Evolutionary conservation across 1,284 basidiomycete genomes (phyloP).

Genomic region (Schizophyllum amplum): DNA sequence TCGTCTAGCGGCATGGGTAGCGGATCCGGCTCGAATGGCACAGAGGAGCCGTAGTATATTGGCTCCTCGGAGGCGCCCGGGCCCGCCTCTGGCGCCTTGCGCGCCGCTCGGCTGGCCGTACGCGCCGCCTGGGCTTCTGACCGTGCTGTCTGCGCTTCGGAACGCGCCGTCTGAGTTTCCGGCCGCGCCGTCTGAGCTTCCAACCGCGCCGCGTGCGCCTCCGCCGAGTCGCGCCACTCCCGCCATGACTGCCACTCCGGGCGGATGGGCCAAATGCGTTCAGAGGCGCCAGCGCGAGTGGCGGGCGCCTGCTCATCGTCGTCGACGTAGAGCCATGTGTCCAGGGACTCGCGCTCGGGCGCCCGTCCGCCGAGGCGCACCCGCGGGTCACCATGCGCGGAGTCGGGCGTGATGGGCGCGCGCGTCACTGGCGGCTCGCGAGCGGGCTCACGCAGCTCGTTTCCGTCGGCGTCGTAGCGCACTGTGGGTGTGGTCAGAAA

Average conservation of each 20-base stretch:
- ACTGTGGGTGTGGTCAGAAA: not conserved
- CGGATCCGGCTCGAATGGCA: conserved; percentile 30
- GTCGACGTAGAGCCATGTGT: not conserved
- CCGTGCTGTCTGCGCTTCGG: too few species aligned
- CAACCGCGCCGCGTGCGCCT: too few species aligned
- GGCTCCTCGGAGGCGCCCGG: not conserved
- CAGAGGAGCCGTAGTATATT: conserved; percentile 12
- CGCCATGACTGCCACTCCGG: not conserved
- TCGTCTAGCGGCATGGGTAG: conserved; percentile 43
- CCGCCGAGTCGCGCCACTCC: too few species aligned
- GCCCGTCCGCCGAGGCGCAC: not conserved
- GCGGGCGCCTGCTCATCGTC: not conserved
- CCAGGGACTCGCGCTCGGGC: not conserved
- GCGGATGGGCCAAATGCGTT: not conserved
- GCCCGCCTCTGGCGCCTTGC: not conserved
- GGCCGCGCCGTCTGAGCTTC: too few species aligned
- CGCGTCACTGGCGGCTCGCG: not conserved
- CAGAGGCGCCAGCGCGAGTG: not conserved
- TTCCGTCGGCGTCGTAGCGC: not conserved
- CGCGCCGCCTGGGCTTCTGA: too few species aligned
- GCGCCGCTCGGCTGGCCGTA: not conserved
- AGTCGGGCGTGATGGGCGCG: not conserved
- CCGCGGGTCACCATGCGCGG: not conserved
- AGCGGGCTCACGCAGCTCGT: not conserved
- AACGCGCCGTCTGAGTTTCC: too few species aligned